Evolutionary conservation across 106 monocot genomes (phyloP).

Genomic region (Dendrobium officinale): DNA sequence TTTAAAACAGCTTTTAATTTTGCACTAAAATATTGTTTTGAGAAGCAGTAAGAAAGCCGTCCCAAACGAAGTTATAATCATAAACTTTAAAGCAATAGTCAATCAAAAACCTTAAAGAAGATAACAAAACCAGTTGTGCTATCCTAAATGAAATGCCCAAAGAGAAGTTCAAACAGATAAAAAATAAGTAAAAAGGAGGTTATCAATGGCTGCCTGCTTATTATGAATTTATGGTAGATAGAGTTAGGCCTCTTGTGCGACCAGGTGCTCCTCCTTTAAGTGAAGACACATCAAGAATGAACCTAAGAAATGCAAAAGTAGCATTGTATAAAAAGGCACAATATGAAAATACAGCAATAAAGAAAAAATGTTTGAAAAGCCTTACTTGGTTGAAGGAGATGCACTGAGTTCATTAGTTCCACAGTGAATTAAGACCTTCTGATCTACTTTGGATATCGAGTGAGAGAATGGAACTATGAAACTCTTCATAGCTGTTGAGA

Average conservation of each 20-base stretch:
- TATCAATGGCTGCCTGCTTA: background rate
- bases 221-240: background rate
- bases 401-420: background rate
- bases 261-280: conserved; percentile 75
- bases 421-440: conserved; percentile 35
- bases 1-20: no score
- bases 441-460: conserved; percentile 21
- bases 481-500: conserved; percentile 27
- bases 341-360: background rate
- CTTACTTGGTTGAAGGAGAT: conserved; percentile 36
- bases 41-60: no score
- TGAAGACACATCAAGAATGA: conserved; percentile 45
- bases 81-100: no score
- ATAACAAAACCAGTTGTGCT: no score
- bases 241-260: conserved; percentile 53
- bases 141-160: no score
- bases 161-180: no score
- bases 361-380: background rate
- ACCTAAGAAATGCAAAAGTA: conserved; percentile 14
- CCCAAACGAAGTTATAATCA: no score
- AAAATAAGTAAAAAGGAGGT: background rate
- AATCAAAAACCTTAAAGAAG: no score
- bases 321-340: background rate
- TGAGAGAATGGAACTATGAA: conserved; percentile 16
- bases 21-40: no score